Conservation (phyloP, 1,284 basidiomycete species). For the Trametes pubescens region DNA sequence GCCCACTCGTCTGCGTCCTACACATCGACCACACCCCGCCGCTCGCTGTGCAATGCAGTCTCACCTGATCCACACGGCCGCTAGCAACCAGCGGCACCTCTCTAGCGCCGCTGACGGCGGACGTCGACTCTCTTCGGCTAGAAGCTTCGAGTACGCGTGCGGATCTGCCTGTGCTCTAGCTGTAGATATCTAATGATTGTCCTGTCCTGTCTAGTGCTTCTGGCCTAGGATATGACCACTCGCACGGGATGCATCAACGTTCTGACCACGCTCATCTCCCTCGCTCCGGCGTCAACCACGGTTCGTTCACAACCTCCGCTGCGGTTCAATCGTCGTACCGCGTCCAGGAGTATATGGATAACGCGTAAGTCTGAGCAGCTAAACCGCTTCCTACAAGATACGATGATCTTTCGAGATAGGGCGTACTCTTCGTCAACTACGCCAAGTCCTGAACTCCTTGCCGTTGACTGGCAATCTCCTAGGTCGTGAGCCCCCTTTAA, state of each 20-base stretch:
- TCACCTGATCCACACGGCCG: background rate
- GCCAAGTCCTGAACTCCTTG: background rate
- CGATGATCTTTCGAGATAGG: background rate
- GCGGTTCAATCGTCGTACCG: constrained; percentile 3
- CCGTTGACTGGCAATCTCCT: constrained; percentile 5
- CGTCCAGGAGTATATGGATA: background rate
- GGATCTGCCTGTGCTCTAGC: background rate
- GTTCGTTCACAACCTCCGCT: background rate
- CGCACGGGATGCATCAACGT: background rate
- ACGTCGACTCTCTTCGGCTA: constrained; percentile 11
- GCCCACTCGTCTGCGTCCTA: background rate
- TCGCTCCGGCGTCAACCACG: background rate
- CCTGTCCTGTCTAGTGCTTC: constrained; percentile 6
- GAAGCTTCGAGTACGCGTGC: constrained; percentile 12
- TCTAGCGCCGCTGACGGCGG: background rate
- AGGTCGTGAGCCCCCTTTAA: constrained; percentile 5
- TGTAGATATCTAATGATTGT: constrained; percentile 3
- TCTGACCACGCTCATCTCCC: background rate
- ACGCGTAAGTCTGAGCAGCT: background rate
- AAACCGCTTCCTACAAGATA: background rate
- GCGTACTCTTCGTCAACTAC: background rate
- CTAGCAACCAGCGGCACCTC: background rate
- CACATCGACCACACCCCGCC: background rate
- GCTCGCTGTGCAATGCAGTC: constrained; percentile 4
- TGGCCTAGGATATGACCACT: background rate